Evolutionary conservation across 768 basidiomycete species (phyloP).

Genomic region (Suillus subluteus): DNA sequence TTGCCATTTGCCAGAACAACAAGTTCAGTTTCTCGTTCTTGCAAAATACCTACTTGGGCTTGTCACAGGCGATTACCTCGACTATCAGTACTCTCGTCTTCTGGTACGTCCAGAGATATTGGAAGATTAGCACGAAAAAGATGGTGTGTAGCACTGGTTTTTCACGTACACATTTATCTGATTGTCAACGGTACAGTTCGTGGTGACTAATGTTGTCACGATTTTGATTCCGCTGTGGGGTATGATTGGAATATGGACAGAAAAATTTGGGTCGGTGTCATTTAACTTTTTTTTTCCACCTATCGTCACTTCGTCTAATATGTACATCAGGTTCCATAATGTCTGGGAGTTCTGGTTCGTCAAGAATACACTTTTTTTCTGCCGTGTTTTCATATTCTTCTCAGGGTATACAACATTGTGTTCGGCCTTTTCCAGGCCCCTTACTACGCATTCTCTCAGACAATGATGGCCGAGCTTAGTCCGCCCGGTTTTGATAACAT

Average conservation of each 20-base stretch:
- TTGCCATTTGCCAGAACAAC: constrained; percentile 79
- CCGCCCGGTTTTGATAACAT: constrained; percentile 89
- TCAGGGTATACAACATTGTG: constrained; percentile 77
- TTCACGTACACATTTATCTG: neutral
- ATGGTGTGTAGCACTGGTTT: constrained; percentile 53
- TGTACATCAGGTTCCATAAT: constrained; percentile 63
- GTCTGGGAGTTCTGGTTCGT: constrained; percentile 85
- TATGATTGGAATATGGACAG: constrained; percentile 84
- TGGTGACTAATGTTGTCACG: constrained; percentile 75
- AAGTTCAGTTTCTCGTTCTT: constrained; percentile 83
- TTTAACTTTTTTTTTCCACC: neutral
- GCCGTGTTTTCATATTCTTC: constrained; percentile 1
- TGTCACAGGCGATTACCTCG: constrained; percentile 76
- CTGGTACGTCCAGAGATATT: constrained; percentile 83
- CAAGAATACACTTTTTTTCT: constrained; percentile 4
- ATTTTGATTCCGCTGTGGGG: constrained; percentile 85
- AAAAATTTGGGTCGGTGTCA: constrained; percentile 59
- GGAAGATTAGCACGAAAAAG: constrained; percentile 78
- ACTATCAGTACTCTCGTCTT: constrained; percentile 74
- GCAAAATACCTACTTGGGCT: constrained; percentile 77
- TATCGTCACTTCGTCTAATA: constrained; percentile 5
- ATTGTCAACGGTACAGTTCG: constrained; percentile 50
- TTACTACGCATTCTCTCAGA: constrained; percentile 85
- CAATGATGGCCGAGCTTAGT: constrained; percentile 88
- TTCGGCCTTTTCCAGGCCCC: constrained; percentile 86